These are phyloP conservation scores for Priceomyces castillae DNA, from an alignment of 805 yeast genomes.

Conservation along the genomic window DNA sequence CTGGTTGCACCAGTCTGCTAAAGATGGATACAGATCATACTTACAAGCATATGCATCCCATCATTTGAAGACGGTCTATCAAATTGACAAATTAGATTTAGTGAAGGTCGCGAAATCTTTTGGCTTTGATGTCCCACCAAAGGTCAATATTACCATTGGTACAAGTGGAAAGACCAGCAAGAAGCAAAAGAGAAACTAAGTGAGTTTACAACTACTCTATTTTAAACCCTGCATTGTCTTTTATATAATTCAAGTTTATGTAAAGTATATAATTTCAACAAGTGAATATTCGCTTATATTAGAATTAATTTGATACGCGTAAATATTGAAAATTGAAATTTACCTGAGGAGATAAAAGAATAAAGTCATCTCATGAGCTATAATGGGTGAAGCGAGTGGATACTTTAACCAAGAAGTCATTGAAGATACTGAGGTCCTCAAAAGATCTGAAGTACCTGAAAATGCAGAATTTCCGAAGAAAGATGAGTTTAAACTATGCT, in stretches of 20 bases:
- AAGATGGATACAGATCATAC: conserved; percentile 95
- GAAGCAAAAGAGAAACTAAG: conserved; percentile 36
- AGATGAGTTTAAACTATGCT: conserved; percentile 18
- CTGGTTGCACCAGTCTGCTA: conserved; percentile 92
- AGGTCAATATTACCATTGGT: conserved; percentile 93
- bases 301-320: not conserved
- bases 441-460: conserved; percentile 1
- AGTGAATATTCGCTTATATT: not conserved
- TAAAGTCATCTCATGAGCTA: not conserved
- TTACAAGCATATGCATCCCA: conserved; percentile 97
- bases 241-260: conserved; percentile 2
- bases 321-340: not conserved
- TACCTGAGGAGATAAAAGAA: not conserved
- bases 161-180: conserved; percentile 74
- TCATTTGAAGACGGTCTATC: conserved; percentile 93
- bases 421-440: not conserved
- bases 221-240: not conserved
- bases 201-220: not conserved
- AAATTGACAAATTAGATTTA: conserved; percentile 90
- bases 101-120: conserved; percentile 93
- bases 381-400: conserved; percentile 3
- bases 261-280: not conserved
- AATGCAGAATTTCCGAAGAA: conserved; percentile 11
- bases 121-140: conserved; percentile 94
- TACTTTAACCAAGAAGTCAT: conserved; percentile 6